phyloP scores from a whole-genome alignment of 208 protist species.

The Crithidia fasciculata region DNA sequence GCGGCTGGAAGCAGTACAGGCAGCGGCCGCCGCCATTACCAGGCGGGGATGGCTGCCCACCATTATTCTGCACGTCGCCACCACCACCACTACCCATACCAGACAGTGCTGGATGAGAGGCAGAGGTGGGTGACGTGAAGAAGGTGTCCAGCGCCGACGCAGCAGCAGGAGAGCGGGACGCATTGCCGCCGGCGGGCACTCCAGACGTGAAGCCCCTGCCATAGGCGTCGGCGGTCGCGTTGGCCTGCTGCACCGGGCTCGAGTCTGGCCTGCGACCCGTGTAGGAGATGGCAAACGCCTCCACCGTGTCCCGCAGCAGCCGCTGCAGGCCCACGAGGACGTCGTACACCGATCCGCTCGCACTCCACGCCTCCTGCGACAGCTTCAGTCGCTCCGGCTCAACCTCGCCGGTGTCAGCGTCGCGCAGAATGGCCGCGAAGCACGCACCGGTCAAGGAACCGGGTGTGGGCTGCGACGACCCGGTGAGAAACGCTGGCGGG shows the following conservation, averaged over 20 bases:
- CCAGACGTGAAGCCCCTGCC: background rate
- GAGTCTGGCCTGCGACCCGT: background rate
- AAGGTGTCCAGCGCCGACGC: slow-evolving; percentile 36
- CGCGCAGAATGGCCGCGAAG: slow-evolving; percentile 28
- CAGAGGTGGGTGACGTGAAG: slow-evolving; percentile 11
- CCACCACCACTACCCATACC: background rate
- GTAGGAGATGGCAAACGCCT: slow-evolving; percentile 30
- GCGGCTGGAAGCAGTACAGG: slow-evolving; percentile 48
- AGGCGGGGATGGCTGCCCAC: background rate
- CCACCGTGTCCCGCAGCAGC: slow-evolving; percentile 18
- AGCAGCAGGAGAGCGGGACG: background rate
- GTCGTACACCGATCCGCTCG: slow-evolving; percentile 37
- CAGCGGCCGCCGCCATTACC: slow-evolving; percentile 34
- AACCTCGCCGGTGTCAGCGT: slow-evolving; percentile 31
- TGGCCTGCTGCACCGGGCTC: background rate
- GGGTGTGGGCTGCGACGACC: background rate
- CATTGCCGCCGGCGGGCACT: background rate
- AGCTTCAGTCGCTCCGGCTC: slow-evolving; percentile 19
- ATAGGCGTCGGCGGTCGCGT: background rate
- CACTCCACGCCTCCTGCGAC: slow-evolving; percentile 30
- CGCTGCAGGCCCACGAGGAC: slow-evolving; percentile 37
- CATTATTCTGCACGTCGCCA: background rate
- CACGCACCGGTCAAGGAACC: slow-evolving; percentile 24
- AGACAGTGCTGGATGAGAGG: background rate
- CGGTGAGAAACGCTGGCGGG: background rate